phyloP scores from a whole-genome alignment of 2,329 filamentous ascomycete genomes.

The Talaromyces albobiverticillius region DNA sequence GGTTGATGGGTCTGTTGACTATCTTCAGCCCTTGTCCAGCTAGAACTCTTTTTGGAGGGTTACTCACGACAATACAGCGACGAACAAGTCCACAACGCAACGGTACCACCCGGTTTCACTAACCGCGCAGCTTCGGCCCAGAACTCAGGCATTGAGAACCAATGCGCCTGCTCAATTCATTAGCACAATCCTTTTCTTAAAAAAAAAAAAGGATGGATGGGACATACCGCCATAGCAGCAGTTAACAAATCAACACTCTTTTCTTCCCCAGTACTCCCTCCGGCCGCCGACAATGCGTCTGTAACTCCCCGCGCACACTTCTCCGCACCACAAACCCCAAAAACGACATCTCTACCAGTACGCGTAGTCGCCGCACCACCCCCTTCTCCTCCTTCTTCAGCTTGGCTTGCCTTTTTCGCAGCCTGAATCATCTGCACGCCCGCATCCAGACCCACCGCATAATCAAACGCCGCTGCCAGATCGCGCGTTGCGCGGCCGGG shows the following conservation, averaged over 20 bases:
- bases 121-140: constrained; percentile 47
- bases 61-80: constrained; percentile 19
- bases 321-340: constrained; percentile 46
- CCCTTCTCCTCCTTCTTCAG: too few species aligned
- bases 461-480: constrained; percentile 47
- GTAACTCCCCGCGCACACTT: constrained; percentile 22
- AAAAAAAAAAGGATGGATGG: background rate
- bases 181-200: too few species aligned
- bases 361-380: constrained; percentile 27
- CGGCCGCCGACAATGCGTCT: constrained; percentile 16
- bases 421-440: constrained; percentile 53
- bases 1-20: constrained; percentile 23
- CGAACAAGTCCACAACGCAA: constrained; percentile 51
- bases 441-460: constrained; percentile 52
- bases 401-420: constrained; percentile 29
- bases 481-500: constrained; percentile 50
- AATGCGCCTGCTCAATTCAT: constrained; percentile 44
- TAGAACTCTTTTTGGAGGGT: constrained; percentile 18
- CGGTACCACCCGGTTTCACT: constrained; percentile 52
- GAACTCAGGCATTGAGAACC: constrained; percentile 56
- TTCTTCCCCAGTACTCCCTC: constrained; percentile 4
- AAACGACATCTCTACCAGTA: constrained; percentile 35
- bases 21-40: background rate
- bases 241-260: constrained; percentile 48
- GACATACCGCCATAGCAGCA: constrained; percentile 41